Percentiles rank a stretch among this genome's conserved stretches.
Evolutionary conservation across 306 rosid genomes (phyloP).

Genomic region (Rosa lucieae): DNA sequence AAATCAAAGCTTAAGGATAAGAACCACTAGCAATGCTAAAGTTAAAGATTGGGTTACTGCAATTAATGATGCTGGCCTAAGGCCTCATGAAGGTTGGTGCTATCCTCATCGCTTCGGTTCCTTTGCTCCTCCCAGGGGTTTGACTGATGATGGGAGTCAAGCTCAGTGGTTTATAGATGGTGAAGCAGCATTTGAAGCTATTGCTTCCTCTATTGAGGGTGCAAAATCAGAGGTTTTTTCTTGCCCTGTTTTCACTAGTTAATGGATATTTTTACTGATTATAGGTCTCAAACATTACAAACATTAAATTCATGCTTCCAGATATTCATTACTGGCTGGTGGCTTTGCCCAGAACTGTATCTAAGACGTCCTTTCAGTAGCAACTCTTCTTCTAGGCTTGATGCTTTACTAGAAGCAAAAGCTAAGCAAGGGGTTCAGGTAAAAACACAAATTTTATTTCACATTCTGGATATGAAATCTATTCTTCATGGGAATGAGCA

Average conservation of each 20-base stretch:
- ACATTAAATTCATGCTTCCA: slow-evolving; percentile 21
- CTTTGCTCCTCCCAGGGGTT: slow-evolving; percentile 51
- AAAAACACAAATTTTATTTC: background rate
- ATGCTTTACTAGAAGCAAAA: slow-evolving; percentile 40
- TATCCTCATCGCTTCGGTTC: slow-evolving; percentile 46
- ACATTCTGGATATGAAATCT: background rate
- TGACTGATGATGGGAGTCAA: slow-evolving; percentile 46
- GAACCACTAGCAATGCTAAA: slow-evolving; percentile 44
- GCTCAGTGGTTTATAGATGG: slow-evolving; percentile 57
- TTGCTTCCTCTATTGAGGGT: slow-evolving; percentile 44
- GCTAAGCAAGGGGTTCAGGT: slow-evolving; percentile 59
- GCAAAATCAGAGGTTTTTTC: slow-evolving; percentile 48
- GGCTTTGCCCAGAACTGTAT: slow-evolving; percentile 57
- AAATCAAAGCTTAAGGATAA: slow-evolving; percentile 32
- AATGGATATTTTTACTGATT: background rate
- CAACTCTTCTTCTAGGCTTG: slow-evolving; percentile 44
- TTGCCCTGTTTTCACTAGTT: background rate
- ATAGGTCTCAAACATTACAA: background rate
- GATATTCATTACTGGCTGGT: slow-evolving; percentile 59
- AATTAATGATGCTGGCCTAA: slow-evolving; percentile 39
- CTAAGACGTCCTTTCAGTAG: slow-evolving; percentile 44
- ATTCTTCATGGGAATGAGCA: background rate
- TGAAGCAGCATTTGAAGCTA: slow-evolving; percentile 48
- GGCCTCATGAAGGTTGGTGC: slow-evolving; percentile 51
- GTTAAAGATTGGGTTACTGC: slow-evolving; percentile 42